phyloP scores from a whole-genome alignment of 371 early-diverging fungal genomes.

The Smittium mucronatum region DNA sequence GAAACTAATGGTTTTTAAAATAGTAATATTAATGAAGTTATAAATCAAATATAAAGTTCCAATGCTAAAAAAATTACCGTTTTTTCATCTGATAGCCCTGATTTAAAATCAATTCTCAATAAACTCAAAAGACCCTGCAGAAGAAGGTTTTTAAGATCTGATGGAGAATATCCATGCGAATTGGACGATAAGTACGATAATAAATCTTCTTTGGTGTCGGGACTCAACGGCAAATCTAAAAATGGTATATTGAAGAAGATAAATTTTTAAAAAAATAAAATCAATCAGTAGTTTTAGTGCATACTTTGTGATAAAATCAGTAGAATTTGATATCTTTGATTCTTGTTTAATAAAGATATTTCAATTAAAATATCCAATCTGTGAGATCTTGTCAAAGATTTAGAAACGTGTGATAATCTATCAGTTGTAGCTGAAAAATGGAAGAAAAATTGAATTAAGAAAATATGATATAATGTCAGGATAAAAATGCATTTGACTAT shows the following conservation, averaged over 20 bases:
- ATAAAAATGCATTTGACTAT: too few species aligned
- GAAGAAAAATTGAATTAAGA: background rate
- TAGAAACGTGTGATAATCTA: slow-evolving; percentile 13
- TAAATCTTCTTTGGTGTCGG: slow-evolving; percentile 5
- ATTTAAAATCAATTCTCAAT: too few species aligned
- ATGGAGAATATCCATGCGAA: slow-evolving; percentile 46
- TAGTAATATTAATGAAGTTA: slow-evolving; percentile 12
- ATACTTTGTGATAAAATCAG: slow-evolving; percentile 18
- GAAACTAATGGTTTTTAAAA: slow-evolving; percentile 2
- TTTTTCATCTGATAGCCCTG: too few species aligned
- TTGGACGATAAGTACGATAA: slow-evolving; percentile 16
- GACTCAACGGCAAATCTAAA: slow-evolving; percentile 14
- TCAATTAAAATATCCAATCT: slow-evolving; percentile 20
- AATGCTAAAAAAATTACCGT: too few species aligned
- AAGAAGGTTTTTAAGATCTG: slow-evolving; percentile 56
- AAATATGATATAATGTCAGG: background rate
- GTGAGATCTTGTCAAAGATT: slow-evolving; percentile 25
- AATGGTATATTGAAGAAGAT: slow-evolving; percentile 6
- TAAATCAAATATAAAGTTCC: too few species aligned
- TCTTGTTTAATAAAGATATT: slow-evolving; percentile 16
- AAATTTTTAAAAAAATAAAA: background rate
- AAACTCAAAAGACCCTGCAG: slow-evolving; percentile 37
- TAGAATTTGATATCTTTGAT: slow-evolving; percentile 21
- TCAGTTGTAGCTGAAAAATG: slow-evolving; percentile 17
- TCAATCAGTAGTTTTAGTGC: background rate